Percentiles rank a stretch among this genome's conserved stretches.
Conservation (phyloP, 441 rosid genomes). For the Raphanus hybrid region DNA sequence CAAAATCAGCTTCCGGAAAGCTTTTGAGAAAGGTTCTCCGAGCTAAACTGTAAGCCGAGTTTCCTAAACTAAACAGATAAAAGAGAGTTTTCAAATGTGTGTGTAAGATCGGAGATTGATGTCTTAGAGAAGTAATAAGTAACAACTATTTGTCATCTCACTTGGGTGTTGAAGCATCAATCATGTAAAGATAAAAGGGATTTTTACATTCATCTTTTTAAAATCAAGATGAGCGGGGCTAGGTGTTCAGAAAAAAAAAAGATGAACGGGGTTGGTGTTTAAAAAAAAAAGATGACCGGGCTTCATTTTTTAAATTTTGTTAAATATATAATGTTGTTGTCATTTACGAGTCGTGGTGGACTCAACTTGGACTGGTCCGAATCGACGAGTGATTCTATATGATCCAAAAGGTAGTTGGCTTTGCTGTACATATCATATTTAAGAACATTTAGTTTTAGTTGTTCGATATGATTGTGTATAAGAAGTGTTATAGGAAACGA, state of each 20-base stretch:
- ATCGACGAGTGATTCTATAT: not conserved
- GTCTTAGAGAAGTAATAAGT: not conserved
- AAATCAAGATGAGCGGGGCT: no score
- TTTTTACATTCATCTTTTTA: not conserved
- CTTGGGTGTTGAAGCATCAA: not conserved
- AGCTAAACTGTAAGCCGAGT: constrained; percentile 43
- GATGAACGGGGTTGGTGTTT: no score
- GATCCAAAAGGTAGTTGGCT: not conserved
- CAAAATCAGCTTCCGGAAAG: not conserved
- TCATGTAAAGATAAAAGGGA: not conserved
- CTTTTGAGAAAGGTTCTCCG: constrained; percentile 54
- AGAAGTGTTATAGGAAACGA: no score
- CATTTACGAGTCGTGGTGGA: not conserved
- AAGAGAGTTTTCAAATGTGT: constrained; percentile 21
- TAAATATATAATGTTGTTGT: not conserved
- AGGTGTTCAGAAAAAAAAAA: no score
- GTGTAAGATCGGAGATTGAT: constrained; percentile 10
- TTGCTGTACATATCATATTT: not conserved
- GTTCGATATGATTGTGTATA: no score
- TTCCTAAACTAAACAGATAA: constrained; percentile 1
- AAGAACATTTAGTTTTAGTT: not conserved
- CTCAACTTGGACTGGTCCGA: not conserved
- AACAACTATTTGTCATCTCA: no score
- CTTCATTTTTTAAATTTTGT: not conserved
- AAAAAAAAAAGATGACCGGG: no score